Conservation (phyloP, 768 basidiomycete genomes). For the Leccinum disarticulatum region DNA sequence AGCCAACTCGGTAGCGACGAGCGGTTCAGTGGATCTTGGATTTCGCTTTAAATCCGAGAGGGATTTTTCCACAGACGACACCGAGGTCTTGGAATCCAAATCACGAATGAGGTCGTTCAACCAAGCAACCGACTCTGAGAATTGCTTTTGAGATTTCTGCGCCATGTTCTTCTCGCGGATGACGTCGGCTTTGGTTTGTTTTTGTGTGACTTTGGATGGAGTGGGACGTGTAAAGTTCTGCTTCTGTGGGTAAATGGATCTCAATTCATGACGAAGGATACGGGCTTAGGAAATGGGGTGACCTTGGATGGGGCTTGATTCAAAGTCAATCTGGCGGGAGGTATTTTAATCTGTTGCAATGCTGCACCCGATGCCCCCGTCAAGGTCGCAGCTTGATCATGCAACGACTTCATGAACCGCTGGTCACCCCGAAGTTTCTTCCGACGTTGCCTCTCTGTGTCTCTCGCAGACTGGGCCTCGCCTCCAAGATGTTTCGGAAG, state of each 20-base stretch:
- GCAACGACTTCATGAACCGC: slow-evolving; percentile 54
- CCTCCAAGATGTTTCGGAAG: slow-evolving; percentile 58
- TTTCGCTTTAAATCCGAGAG: slow-evolving; percentile 46
- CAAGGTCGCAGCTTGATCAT: slow-evolving; percentile 59
- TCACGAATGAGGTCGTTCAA: slow-evolving; percentile 48
- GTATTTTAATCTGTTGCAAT: slow-evolving; percentile 56
- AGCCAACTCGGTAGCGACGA: slow-evolving; percentile 43
- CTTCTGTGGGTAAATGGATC: slow-evolving; percentile 12
- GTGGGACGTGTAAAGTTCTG: slow-evolving; percentile 11
- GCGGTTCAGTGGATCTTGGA: slow-evolving; percentile 41
- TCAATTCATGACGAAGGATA: background rate
- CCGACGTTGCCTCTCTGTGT: slow-evolving; percentile 37
- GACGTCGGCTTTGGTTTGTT: slow-evolving; percentile 37
- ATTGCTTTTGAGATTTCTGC: slow-evolving; percentile 43
- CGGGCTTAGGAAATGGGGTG: background rate
- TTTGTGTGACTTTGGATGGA: slow-evolving; percentile 30
- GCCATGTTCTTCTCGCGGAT: slow-evolving; percentile 46
- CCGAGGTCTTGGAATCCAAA: slow-evolving; percentile 23
- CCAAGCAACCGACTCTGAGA: slow-evolving; percentile 47
- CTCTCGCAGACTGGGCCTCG: slow-evolving; percentile 29
- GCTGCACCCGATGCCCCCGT: slow-evolving; percentile 59
- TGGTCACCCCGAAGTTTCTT: slow-evolving; percentile 48
- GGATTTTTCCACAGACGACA: slow-evolving; percentile 29
- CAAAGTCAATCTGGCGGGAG: slow-evolving; percentile 33
- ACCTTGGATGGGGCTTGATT: slow-evolving; percentile 16